Evolutionary conservation across 2,329 filamentous ascomycete species (phyloP).

Genomic region (Akanthomyces muscarius): DNA sequence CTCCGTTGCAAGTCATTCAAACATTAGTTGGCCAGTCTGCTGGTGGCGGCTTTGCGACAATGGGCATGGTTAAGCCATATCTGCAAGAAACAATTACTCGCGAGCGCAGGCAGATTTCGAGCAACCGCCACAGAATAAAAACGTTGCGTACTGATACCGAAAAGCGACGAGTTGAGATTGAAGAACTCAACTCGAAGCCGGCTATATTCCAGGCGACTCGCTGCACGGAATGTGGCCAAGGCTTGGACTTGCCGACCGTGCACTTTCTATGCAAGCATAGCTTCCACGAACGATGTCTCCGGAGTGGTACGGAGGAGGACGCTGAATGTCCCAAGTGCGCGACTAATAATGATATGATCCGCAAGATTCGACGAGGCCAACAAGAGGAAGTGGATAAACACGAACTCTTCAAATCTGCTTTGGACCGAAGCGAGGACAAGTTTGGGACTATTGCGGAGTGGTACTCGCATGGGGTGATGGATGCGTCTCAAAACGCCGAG

Average conservation of each 20-base stretch:
- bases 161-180: slow-evolving; percentile 72
- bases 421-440: slow-evolving; percentile 72
- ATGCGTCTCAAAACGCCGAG: slow-evolving; percentile 40
- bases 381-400: slow-evolving; percentile 82
- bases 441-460: slow-evolving; percentile 93
- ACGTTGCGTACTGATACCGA: slow-evolving; percentile 83
- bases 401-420: slow-evolving; percentile 79
- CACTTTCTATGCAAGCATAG: slow-evolving; percentile 97
- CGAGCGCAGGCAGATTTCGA: slow-evolving; percentile 78
- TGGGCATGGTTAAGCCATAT: slow-evolving; percentile 96
- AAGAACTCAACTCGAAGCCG: slow-evolving; percentile 72
- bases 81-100: slow-evolving; percentile 82
- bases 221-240: slow-evolving; percentile 75
- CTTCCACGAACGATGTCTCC: slow-evolving; percentile 87
- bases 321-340: slow-evolving; percentile 85
- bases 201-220: slow-evolving; percentile 86
- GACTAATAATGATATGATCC: slow-evolving; percentile 78
- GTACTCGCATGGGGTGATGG: slow-evolving; percentile 91
- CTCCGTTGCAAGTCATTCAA: slow-evolving; percentile 93
- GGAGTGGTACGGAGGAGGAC: slow-evolving; percentile 47
- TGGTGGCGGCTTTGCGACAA: slow-evolving; percentile 69
- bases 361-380: slow-evolving; percentile 81
- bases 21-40: slow-evolving; percentile 65
- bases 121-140: slow-evolving; percentile 74
- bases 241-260: slow-evolving; percentile 81